These are phyloP conservation scores for Quercus glauca DNA, from an alignment of 306 rosid genomes.

Conservation along the genomic window DNA sequence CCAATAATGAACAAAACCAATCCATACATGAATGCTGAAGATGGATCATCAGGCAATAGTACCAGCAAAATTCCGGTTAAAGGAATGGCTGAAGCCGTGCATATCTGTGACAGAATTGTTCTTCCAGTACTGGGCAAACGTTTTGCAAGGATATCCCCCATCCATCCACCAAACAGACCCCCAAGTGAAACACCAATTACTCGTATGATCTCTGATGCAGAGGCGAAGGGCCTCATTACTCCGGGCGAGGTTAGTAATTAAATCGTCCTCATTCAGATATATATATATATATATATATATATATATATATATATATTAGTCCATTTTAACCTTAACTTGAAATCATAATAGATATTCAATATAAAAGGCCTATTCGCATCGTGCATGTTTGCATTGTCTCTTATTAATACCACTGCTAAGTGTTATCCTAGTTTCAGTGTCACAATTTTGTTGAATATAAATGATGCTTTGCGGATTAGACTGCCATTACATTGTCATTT, in stretches of 20 bases:
- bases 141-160: slow-evolving; percentile 67
- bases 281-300: too few relatives aligned
- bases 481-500: background rate
- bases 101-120: slow-evolving; percentile 66
- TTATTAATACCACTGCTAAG: background rate
- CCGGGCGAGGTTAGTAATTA: slow-evolving; percentile 70
- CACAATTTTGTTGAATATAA: background rate
- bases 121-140: slow-evolving; percentile 65
- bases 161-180: slow-evolving; percentile 66
- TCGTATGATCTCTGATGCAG: slow-evolving; percentile 81
- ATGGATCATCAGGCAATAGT: slow-evolving; percentile 62
- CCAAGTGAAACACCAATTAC: slow-evolving; percentile 59
- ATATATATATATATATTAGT: too few relatives aligned
- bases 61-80: slow-evolving; percentile 60
- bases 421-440: background rate
- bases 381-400: background rate
- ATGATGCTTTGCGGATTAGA: background rate
- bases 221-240: slow-evolving; percentile 56
- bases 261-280: slow-evolving; percentile 1
- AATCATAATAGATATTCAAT: background rate
- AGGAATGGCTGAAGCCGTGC: slow-evolving; percentile 69
- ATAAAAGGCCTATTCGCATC: background rate
- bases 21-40: slow-evolving; percentile 57
- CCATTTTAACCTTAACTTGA: background rate
- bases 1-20: slow-evolving; percentile 71